phyloP scores from a whole-genome alignment of 2,329 filamentous ascomycete species.

The Gyromitra esculenta region DNA sequence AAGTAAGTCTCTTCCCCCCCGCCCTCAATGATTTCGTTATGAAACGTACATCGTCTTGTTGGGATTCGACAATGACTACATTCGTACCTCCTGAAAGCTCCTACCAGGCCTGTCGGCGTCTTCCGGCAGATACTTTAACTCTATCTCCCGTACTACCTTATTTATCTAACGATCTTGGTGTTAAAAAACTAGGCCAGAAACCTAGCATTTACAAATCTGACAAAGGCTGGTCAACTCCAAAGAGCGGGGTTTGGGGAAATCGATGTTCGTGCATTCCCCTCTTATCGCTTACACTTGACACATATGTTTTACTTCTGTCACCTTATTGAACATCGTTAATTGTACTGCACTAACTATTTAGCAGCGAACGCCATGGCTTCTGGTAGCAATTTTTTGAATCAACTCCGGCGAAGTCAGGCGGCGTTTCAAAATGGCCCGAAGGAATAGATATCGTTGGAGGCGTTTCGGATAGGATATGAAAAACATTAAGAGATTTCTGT shows the following conservation, averaged over 20 bases:
- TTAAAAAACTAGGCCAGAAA: slow-evolving; percentile 45
- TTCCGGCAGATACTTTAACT: background rate
- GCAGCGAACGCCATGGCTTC: slow-evolving; percentile 53
- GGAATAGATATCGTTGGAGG: slow-evolving; percentile 22
- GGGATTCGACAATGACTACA: slow-evolving; percentile 3
- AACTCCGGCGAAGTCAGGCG: slow-evolving; percentile 49
- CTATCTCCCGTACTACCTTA: background rate
- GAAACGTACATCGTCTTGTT: slow-evolving; percentile 22
- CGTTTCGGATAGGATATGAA: slow-evolving; percentile 4
- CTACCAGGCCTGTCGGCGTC: background rate
- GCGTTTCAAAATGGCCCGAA: slow-evolving; percentile 40
- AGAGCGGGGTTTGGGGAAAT: slow-evolving; percentile 50
- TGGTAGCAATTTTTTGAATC: slow-evolving; percentile 51
- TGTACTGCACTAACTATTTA: slow-evolving; percentile 48
- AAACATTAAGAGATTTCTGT: slow-evolving; percentile 22
- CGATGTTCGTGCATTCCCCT: slow-evolving; percentile 43
- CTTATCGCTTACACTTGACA: background rate
- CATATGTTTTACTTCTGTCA: slow-evolving; percentile 9
- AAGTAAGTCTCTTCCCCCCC: slow-evolving; percentile 38
- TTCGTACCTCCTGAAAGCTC: background rate
- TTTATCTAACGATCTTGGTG: slow-evolving; percentile 22
- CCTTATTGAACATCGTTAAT: slow-evolving; percentile 44
- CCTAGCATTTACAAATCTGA: slow-evolving; percentile 54
- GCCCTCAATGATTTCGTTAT: slow-evolving; percentile 3
- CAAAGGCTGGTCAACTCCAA: slow-evolving; percentile 53